Conservation (phyloP, 371 early-diverging fungal species). For the Mucor lusitanicus region DNA sequence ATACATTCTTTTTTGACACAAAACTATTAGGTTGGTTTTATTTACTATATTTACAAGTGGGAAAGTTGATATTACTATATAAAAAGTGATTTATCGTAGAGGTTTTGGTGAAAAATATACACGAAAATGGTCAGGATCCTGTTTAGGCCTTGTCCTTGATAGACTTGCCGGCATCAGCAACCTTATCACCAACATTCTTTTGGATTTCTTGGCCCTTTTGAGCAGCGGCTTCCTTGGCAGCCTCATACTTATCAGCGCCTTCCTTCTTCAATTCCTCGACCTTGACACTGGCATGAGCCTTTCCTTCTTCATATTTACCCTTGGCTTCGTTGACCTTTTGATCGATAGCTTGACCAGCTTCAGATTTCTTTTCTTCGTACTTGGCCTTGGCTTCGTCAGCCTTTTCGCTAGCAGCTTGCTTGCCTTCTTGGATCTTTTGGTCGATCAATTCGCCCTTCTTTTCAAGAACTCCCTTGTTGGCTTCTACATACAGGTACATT, state of each 20-base stretch:
- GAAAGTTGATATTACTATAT: too few species aligned
- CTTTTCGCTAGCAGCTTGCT: constrained; percentile 5
- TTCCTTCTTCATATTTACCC: constrained; percentile 11
- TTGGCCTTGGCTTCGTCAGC: constrained; percentile 8
- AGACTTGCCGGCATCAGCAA: constrained; percentile 20
- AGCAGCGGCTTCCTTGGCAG: constrained; percentile 14
- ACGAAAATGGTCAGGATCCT: too few species aligned
- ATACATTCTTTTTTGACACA: too few species aligned
- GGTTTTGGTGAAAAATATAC: too few species aligned
- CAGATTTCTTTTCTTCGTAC: constrained; percentile 6
- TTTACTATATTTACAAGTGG: too few species aligned
- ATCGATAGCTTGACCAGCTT: constrained; percentile 1
- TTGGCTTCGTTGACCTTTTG: constrained; percentile 17
- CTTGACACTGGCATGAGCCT: constrained; percentile 6
- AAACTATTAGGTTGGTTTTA: too few species aligned
- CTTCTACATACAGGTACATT: neutral
- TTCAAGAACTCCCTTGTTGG: constrained; percentile 5
- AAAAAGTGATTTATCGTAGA: too few species aligned
- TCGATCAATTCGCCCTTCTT: constrained; percentile 7
- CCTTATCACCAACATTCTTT: constrained; percentile 19
- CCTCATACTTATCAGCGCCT: constrained; percentile 8
- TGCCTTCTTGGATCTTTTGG: constrained; percentile 6
- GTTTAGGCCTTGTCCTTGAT: constrained; percentile 19
- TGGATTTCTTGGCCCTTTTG: constrained; percentile 24
- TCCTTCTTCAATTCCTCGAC: constrained; percentile 12